These are phyloP conservation scores for Choricystis sp. DNA, from an alignment of 139 green algal genomes.

Conservation along the genomic window DNA sequence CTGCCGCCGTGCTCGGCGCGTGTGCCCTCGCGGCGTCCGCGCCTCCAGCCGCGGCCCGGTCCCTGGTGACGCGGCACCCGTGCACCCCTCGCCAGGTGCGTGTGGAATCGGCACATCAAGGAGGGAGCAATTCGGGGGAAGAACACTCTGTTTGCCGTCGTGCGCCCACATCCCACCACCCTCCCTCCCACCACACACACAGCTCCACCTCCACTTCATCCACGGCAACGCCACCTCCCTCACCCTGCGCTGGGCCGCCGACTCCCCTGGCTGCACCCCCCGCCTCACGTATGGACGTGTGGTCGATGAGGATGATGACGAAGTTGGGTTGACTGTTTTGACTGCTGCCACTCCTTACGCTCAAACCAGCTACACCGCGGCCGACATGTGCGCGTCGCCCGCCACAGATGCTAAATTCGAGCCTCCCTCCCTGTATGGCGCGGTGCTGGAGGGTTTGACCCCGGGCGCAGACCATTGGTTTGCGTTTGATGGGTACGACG, in stretches of 20 bases:
- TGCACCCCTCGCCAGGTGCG: too few species aligned
- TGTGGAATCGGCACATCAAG: too few species aligned
- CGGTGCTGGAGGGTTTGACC: slow-evolving; percentile 22
- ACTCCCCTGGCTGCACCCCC: neutral
- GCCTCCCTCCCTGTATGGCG: slow-evolving; percentile 20
- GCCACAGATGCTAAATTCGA: slow-evolving; percentile 16
- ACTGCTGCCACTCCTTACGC: too few species aligned
- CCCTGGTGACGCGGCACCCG: too few species aligned
- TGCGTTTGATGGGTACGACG: neutral
- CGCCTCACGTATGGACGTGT: neutral
- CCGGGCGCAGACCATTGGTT: slow-evolving; percentile 21
- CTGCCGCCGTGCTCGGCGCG: too few species aligned
- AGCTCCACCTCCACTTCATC: neutral
- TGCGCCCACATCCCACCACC: too few species aligned
- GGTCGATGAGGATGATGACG: neutral
- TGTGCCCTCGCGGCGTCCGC: too few species aligned
- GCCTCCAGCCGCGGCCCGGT: too few species aligned
- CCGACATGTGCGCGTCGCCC: slow-evolving; percentile 33
- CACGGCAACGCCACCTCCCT: neutral
- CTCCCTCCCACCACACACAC: neutral
- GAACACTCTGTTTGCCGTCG: too few species aligned
- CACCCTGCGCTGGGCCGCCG: neutral
- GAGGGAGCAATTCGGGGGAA: too few species aligned
- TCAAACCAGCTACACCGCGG: neutral
- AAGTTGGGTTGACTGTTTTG: too few species aligned